Base-by-base conservation (phyloP, 2,329 filamentous ascomycete species). In the Dactylellina leptospora region DNA sequence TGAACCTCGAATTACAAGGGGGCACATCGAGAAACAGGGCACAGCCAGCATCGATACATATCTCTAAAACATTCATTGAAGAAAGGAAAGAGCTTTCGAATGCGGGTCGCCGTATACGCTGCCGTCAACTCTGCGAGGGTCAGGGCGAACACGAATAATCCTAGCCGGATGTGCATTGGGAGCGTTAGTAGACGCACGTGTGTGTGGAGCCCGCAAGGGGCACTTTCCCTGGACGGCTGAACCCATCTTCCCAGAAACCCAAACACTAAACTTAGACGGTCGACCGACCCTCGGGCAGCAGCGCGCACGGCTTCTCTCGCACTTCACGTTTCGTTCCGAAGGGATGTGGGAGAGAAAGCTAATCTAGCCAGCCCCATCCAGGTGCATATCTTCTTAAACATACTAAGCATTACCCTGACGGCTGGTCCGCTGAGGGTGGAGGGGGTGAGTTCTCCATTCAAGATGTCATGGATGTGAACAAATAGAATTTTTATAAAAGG, bases 401-500 rank as follows among this genome's bases (percentile, higher is more conserved):
- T n/a, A 5, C 10, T 56, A 16, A 38, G 58, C 50, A 71, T 50
- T 18, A 71, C 44, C 45, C 55, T 54, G 30, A n/a, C 62, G 54
- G 45, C 64, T 62, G 66, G 45, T 45, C 63, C 48, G 51, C 30
- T 27, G 8, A n/a, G 22, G n/a, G n/a, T n/a, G n/a, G n/a, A 58
- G 51, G 25, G 50, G 36, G 47, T 8, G 27, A 13, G 20, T 33
- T 63, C 38, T 51, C 38, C 18, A 63, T 53, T 38, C 28, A n/a
- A 27, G 25, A 58, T 56, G 30, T 44, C 22, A 23, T 56, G 20
- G 23, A 44, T 9, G n/a, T 27, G 25, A 50, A 36, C 10, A 25
- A 38, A 5, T n/a, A n/a, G n/a, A 20, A n/a, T 16, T n/a, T 56
- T 38, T 70, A 70, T 70, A 70, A 50, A 70, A 51, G 61, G 51